Conservation (phyloP, 352 stramenopile genomes). For the Phytophthora ohioensis region DNA sequence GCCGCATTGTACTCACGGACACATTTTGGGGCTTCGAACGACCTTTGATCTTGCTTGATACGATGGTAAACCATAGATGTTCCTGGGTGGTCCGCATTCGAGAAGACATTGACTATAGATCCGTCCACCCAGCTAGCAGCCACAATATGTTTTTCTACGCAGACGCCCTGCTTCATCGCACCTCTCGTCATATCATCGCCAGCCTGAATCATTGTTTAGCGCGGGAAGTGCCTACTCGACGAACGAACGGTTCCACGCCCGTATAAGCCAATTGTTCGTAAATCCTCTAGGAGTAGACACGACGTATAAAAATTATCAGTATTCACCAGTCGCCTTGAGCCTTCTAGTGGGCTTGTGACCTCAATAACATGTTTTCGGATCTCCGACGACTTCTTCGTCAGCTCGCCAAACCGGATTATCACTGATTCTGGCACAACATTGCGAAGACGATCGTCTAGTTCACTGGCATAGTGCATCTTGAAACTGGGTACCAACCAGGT, state of each 20-base stretch:
- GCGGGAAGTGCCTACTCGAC: slow-evolving; percentile 31
- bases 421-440: slow-evolving; percentile 16
- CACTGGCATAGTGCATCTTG: slow-evolving; percentile 34
- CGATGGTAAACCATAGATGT: slow-evolving; percentile 20
- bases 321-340: not conserved
- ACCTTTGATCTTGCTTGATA: slow-evolving; percentile 10
- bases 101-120: slow-evolving; percentile 32
- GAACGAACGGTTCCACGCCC: slow-evolving; percentile 26
- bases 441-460: slow-evolving; percentile 25
- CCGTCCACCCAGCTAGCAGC: slow-evolving; percentile 42
- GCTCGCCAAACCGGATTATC: not conserved
- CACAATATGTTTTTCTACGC: slow-evolving; percentile 23
- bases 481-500: slow-evolving; percentile 37
- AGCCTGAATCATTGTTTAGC: slow-evolving; percentile 12
- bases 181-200: slow-evolving; percentile 13
- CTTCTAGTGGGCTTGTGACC: slow-evolving; percentile 22
- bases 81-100: slow-evolving; percentile 30
- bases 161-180: slow-evolving; percentile 23
- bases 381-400: slow-evolving; percentile 10
- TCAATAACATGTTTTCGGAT: slow-evolving; percentile 38
- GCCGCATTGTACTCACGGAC: slow-evolving; percentile 44
- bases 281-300: slow-evolving; percentile 29
- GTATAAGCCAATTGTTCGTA: slow-evolving; percentile 36
- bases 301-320: slow-evolving; percentile 50
- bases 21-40: slow-evolving; percentile 29